Base-by-base conservation (phyloP, 176 grass and related monocot genomes). In the Olyra latifolia region DNA sequence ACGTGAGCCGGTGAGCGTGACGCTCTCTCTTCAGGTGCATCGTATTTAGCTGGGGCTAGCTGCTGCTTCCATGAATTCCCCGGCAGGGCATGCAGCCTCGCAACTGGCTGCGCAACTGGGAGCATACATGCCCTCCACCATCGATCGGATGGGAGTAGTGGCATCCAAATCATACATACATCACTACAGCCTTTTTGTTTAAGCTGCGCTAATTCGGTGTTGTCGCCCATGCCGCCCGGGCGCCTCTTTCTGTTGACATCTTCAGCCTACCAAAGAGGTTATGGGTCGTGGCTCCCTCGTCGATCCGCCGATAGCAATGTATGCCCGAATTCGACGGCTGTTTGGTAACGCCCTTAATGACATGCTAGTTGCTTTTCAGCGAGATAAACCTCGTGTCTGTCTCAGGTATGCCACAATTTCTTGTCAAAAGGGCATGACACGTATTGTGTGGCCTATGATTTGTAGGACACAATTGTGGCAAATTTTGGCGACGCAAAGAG, bases 61-160 rank as follows among this genome's bases (percentile, higher is more conserved):
- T 75, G 22, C 56, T 4, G 55, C 8, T 81, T 81, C 27, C 67
- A 72, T 62, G 67, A 24, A 24, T 72, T 71, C 79, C 9, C 13
- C 54, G 66, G 79, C 79, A 82, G 67, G 42, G 59, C 75, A n/a
- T n/a, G n/a, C n/a, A 77, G 20, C 17, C 30, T 42, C 7, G 53
- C 78, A 10, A 58, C 64, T 69, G 48, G 25, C 45, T 32, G 45
- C 28, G 4, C 28, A 32, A 38, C 29, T 17, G 61, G 56, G 56
- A 32, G 73, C 46, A n/a, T 0, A 40, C 50, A 43, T 10, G 69
- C 7, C 15, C 40, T 60, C 54, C 28, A 20, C 28, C 54, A 27
- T 75, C 35, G 22, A 76, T 16, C 8, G 20, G 17, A 42, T 28
- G 53, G 2, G 35, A 23, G 35, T 19, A 55, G 30, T 41, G 12